A percentile compares a stretch with the other conserved stretches of the same genome.
These are phyloP conservation scores for Arabis hirsuta DNA, from an alignment of 345 rosid genomes.

Conservation along the genomic window DNA sequence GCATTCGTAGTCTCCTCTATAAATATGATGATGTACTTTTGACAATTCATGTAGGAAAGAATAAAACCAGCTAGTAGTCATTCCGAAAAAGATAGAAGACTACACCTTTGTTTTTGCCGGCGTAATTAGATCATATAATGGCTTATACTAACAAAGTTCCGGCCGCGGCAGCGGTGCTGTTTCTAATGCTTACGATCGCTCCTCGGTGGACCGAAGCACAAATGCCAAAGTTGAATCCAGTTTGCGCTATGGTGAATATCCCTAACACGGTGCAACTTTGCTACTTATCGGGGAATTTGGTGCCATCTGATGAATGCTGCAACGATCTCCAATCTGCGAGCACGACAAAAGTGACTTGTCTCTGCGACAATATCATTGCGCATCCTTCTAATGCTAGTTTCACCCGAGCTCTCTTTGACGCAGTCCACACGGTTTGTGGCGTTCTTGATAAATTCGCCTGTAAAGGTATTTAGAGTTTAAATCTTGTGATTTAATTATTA, in stretches of 20 bases:
- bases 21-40: slow-evolving; percentile 11
- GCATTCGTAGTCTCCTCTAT: background rate
- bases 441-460: slow-evolving; percentile 20
- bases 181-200: slow-evolving; percentile 15
- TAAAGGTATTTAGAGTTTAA: slow-evolving; percentile 18
- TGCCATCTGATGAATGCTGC: slow-evolving; percentile 34
- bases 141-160: slow-evolving; percentile 25
- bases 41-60: slow-evolving; percentile 1
- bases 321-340: slow-evolving; percentile 16
- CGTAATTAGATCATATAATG: slow-evolving; percentile 12
- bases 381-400: background rate
- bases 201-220: slow-evolving; percentile 30
- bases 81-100: background rate
- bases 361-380: slow-evolving; percentile 30
- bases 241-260: background rate
- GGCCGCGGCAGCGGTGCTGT: background rate
- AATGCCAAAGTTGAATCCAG: slow-evolving; percentile 21
- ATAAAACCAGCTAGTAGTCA: background rate
- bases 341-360: slow-evolving; percentile 12
- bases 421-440: slow-evolving; percentile 8
- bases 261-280: slow-evolving; percentile 7
- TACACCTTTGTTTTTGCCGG: slow-evolving; percentile 9
- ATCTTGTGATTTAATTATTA: background rate
- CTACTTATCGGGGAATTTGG: background rate
- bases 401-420: slow-evolving; percentile 1